These are phyloP conservation scores for Talaromyces pinophilus DNA, from an alignment of 2,329 filamentous ascomycete genomes.

Conservation along the genomic window DNA sequence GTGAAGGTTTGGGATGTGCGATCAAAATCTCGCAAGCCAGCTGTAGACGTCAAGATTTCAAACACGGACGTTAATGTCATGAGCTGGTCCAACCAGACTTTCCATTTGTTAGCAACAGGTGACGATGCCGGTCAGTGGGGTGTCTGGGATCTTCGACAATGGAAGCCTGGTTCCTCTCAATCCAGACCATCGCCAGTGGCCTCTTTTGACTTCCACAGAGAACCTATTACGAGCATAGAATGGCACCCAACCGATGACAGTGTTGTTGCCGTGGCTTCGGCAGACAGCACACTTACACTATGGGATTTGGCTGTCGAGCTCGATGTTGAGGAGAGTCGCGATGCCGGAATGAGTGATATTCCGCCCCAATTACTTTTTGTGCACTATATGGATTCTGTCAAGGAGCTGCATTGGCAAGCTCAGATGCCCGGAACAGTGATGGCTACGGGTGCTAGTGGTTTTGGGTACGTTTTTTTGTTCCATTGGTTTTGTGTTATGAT, in stretches of 20 bases:
- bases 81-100: constrained; percentile 87
- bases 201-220: constrained; percentile 90
- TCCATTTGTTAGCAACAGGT: constrained; percentile 86
- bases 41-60: constrained; percentile 81
- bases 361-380: constrained; percentile 94
- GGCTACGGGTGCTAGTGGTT: constrained; percentile 83
- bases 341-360: constrained; percentile 83
- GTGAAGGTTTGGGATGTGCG: constrained; percentile 95
- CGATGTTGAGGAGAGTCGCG: constrained; percentile 93
- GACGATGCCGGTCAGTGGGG: constrained; percentile 93
- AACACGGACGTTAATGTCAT: constrained; percentile 91
- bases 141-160: constrained; percentile 94
- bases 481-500: background rate
- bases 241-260: constrained; percentile 98
- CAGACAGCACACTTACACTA: constrained; percentile 89
- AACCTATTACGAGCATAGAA: constrained; percentile 92
- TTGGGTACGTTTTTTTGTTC: constrained; percentile 56
- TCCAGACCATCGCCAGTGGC: constrained; percentile 77
- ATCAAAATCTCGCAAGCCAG: constrained; percentile 84
- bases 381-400: constrained; percentile 91
- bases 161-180: constrained; percentile 67
- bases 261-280: constrained; percentile 87
- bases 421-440: constrained; percentile 90
- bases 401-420: constrained; percentile 96
- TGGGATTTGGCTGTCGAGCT: constrained; percentile 97